These are phyloP conservation scores for Syzygium grande DNA, from an alignment of 345 rosid species.

Conservation along the genomic window DNA sequence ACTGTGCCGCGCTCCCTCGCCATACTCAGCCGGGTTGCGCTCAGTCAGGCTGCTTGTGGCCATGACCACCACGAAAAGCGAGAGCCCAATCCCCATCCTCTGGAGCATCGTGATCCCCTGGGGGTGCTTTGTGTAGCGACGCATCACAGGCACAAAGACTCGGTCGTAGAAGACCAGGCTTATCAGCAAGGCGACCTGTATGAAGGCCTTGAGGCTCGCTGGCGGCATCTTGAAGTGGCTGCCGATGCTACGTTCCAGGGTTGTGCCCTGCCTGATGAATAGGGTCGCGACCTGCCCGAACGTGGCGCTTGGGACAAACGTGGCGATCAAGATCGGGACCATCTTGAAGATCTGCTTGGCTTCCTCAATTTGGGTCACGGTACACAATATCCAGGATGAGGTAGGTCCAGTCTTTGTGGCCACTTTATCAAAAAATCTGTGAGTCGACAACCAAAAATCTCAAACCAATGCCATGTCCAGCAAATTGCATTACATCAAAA, in stretches of 20 bases:
- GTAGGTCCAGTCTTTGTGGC: constrained; percentile 28
- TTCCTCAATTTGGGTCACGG: constrained; percentile 60
- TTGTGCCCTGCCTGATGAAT: constrained; percentile 59
- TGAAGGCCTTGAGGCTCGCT: constrained; percentile 51
- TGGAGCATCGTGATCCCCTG: constrained; percentile 72
- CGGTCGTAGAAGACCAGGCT: constrained; percentile 52
- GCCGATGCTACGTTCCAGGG: constrained; percentile 36
- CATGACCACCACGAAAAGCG: constrained; percentile 44
- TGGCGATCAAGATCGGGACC: constrained; percentile 35
- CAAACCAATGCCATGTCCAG: neutral
- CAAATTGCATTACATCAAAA: neutral
- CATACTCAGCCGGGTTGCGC: constrained; percentile 39
- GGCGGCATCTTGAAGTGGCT: constrained; percentile 55
- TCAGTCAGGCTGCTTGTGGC: constrained; percentile 38
- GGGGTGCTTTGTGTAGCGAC: constrained; percentile 49
- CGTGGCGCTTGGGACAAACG: constrained; percentile 48
- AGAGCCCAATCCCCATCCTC: constrained; percentile 69
- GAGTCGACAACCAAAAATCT: neutral
- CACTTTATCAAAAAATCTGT: constrained; percentile 53
- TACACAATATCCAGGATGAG: constrained; percentile 45
- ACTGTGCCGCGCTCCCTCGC: constrained; percentile 24
- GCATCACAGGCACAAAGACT: constrained; percentile 28
- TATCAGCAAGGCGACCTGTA: constrained; percentile 54
- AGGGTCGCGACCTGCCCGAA: constrained; percentile 38
- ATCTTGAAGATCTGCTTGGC: constrained; percentile 57